Percentiles rank a stretch among this genome's conserved stretches.
Conservation (phyloP, 1,284 basidiomycete species). For the Ganoderma leucocontextum region DNA sequence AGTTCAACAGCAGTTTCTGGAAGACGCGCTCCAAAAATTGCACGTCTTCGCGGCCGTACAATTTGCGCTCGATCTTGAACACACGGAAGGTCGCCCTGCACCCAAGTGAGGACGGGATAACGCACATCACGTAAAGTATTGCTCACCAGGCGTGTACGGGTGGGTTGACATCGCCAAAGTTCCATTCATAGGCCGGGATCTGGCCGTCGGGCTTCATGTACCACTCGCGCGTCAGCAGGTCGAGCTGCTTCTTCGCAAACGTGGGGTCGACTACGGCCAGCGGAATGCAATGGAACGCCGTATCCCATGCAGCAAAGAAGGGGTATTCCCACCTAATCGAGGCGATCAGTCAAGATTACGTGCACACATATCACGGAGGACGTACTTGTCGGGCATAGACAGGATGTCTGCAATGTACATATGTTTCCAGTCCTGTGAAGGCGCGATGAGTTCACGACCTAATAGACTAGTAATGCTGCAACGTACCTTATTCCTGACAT, state of each 20-base stretch:
- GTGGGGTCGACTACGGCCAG: conserved; percentile 94
- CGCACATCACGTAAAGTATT: not conserved
- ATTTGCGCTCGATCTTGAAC: conserved; percentile 98
- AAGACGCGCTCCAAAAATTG: conserved; percentile 97
- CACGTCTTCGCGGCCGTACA: conserved; percentile 91
- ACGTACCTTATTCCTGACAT: conserved; percentile 82
- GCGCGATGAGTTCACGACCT: conserved; percentile 6
- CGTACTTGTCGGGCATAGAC: conserved; percentile 97
- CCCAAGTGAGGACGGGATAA: not conserved
- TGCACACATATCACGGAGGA: conserved; percentile 15
- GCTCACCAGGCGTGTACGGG: conserved; percentile 94
- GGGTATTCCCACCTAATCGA: conserved; percentile 91
- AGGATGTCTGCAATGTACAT: conserved; percentile 95
- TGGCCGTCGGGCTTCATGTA: conserved; percentile 99
- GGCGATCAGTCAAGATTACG: not conserved
- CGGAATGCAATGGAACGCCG: conserved; percentile 98
- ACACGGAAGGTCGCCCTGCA: conserved; percentile 92
- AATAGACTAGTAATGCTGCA: conserved; percentile 12
- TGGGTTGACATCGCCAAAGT: conserved; percentile 96
- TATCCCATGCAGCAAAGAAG: conserved; percentile 96
- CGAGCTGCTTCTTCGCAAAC: conserved; percentile 98
- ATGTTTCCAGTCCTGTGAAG: conserved; percentile 87
- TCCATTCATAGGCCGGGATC: conserved; percentile 99
- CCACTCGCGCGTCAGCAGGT: conserved; percentile 97
- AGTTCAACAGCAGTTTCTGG: conserved; percentile 96